Evolutionary conservation across 1,284 basidiomycete species (phyloP), one percentile per base, ranked within the genome.

Genomic region (Tilletia walkeri): DNA sequence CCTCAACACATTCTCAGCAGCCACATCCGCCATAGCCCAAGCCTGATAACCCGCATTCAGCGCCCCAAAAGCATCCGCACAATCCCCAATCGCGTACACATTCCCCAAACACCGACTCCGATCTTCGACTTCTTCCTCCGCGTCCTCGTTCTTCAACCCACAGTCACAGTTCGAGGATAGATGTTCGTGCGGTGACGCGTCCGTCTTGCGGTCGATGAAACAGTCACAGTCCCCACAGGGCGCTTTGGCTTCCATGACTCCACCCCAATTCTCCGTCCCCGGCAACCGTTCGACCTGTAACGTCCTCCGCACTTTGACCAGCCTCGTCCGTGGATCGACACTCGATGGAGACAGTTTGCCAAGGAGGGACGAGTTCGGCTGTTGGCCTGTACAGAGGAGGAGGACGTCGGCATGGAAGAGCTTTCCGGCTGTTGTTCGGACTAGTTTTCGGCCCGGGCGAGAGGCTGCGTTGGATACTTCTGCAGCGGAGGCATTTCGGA

Each of bases 171-270:
- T 61, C 24, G 56, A 10, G 30, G 14, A 30, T 3, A 10, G n/a
- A 4, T 53, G 50, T 4, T 53, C 12, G 24, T 9, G 18, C 2
- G 18, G 12, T 10, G n/a, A n/a, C n/a, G 50, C n/a, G 2, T 53
- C 50, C 7, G 4, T 82, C 69, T 82, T 80, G 69, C 65, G 59
- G 4, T 83, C 82, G 24, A 81, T 71, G 72, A 82, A 82, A 59
- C 82, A 83, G 69, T 82, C 82, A 70, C 82, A 83, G 67, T 82
- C 81, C 39, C 79, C 79, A 66, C 82, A 83, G 2, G 81, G 80
- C 4, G 78, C 75, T 18, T 70, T 70, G 14, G 73, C 73, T 24
- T 78, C 78, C 34, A 81, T 76, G 12, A 61, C 56, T 9, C 56
- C 56, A 9, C 56, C 56, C 56, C 53, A 56, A 10, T 24, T 24